phyloP scores from a whole-genome alignment of 1,284 basidiomycete genomes.

The Fistulina hepatica region DNA sequence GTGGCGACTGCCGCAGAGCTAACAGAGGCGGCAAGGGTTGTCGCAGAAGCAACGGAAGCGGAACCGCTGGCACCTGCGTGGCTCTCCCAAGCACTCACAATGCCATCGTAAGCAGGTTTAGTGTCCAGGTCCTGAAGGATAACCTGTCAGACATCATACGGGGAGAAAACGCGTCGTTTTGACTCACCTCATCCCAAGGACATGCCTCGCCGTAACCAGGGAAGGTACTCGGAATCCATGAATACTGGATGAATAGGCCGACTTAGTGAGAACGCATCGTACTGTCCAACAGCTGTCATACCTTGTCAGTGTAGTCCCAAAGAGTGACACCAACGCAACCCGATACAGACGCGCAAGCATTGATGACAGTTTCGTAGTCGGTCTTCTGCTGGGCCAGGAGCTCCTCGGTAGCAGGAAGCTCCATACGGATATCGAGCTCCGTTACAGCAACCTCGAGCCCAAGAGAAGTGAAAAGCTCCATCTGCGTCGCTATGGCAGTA shows the following conservation, averaged over 20 bases:
- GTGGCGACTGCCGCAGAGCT: no score
- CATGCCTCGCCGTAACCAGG: conserved; percentile 36
- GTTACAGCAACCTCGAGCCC: conserved; percentile 51
- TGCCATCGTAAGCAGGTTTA: conserved; percentile 33
- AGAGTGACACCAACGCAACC: conserved; percentile 43
- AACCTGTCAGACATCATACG: not conserved
- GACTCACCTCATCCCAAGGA: conserved; percentile 36
- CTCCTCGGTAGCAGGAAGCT: conserved; percentile 36
- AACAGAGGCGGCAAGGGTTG: no score
- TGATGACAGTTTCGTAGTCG: conserved; percentile 44
- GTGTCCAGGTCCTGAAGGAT: conserved; percentile 27
- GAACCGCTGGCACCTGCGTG: no score
- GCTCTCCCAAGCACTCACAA: no score
- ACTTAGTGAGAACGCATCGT: not conserved
- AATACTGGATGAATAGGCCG: conserved; percentile 25
- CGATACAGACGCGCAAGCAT: conserved; percentile 39
- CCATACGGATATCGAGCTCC: conserved; percentile 50
- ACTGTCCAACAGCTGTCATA: conserved; percentile 5
- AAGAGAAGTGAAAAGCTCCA: conserved; percentile 37
- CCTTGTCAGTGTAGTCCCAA: conserved; percentile 45
- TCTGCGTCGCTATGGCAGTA: conserved; percentile 30
- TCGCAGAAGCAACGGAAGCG: no score
- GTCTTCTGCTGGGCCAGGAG: conserved; percentile 39
- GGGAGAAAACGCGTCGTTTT: not conserved
- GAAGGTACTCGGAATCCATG: conserved; percentile 43